phyloP scores from a whole-genome alignment of 2,329 filamentous ascomycete species.

The Trichoderma endophyticum region DNA sequence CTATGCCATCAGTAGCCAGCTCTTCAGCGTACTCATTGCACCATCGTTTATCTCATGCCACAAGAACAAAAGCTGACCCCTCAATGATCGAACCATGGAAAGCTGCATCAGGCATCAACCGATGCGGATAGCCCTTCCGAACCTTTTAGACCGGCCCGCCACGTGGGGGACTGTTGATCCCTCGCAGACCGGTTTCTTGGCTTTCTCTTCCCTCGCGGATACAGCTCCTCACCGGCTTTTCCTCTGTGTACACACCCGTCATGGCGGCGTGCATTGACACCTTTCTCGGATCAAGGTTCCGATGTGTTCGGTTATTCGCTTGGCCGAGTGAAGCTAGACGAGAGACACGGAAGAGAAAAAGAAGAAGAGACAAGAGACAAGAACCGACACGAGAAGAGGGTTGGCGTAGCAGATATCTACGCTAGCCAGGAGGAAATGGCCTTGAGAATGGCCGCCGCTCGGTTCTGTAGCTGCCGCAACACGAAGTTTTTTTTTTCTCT shows the following conservation, averaged over 20 bases:
- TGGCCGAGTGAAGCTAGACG: neutral
- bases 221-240: constrained; percentile 13
- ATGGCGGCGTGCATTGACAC: neutral
- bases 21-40: neutral
- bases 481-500: neutral
- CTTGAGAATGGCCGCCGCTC: neutral
- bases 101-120: constrained; percentile 19
- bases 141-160: constrained; percentile 9
- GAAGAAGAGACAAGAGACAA: neutral
- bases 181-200: neutral
- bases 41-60: neutral
- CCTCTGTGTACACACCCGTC: neutral
- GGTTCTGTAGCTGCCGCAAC: neutral
- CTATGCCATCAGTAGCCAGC: neutral
- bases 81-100: constrained; percentile 18
- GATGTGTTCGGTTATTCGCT: neutral
- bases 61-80: neutral
- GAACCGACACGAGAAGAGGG: no score
- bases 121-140: constrained; percentile 14
- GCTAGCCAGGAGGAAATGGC: neutral
- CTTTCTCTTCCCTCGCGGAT: neutral
- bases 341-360: neutral
- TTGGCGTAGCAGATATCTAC: neutral
- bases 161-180: constrained; percentile 14
- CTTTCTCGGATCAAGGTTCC: neutral